A percentile compares a stretch with the other conserved stretches of the same genome.
phyloP scores from a whole-genome alignment of 345 rosid genomes.

The Bruguiera sexangula region DNA sequence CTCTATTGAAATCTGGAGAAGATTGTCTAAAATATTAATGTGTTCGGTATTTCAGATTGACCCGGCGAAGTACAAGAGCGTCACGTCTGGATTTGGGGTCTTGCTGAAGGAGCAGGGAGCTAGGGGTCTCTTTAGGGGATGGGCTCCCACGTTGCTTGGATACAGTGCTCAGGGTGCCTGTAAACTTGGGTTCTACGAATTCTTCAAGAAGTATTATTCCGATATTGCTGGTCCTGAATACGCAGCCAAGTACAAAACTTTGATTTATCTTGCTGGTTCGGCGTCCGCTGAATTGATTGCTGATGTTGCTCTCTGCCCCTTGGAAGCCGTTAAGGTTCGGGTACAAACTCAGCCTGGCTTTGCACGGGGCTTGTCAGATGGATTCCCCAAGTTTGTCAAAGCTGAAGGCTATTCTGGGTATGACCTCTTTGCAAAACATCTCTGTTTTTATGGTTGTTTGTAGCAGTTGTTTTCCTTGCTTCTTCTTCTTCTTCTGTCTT shows the following conservation, averaged over 20 bases:
- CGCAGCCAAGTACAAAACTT: slow-evolving; percentile 78
- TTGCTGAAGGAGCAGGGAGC: slow-evolving; percentile 82
- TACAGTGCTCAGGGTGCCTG: slow-evolving; percentile 97
- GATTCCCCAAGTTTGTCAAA: slow-evolving; percentile 75
- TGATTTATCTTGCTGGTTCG: slow-evolving; percentile 90
- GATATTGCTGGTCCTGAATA: slow-evolving; percentile 90
- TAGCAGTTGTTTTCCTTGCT: not conserved
- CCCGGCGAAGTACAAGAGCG: slow-evolving; percentile 78
- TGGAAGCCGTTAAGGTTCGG: slow-evolving; percentile 94
- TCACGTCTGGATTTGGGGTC: slow-evolving; percentile 69
- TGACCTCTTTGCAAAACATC: not conserved
- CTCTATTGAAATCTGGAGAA: not conserved
- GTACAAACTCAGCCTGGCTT: slow-evolving; percentile 98
- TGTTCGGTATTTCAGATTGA: slow-evolving; percentile 54
- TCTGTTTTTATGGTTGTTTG: not conserved
- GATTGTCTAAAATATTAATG: not conserved
- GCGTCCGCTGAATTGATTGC: slow-evolving; percentile 93
- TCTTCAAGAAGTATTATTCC: slow-evolving; percentile 86
- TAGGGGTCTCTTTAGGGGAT: slow-evolving; percentile 76
- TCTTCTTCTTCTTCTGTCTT: no score
- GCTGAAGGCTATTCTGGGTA: slow-evolving; percentile 76
- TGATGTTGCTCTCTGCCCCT: slow-evolving; percentile 88
- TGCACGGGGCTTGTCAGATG: slow-evolving; percentile 85
- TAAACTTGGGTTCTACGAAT: slow-evolving; percentile 84
- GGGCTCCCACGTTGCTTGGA: slow-evolving; percentile 90